Evolutionary conservation across 768 basidiomycete genomes (phyloP), one percentile per base, ranked within the genome.

Genomic region (Sarcomyxa edulis): DNA sequence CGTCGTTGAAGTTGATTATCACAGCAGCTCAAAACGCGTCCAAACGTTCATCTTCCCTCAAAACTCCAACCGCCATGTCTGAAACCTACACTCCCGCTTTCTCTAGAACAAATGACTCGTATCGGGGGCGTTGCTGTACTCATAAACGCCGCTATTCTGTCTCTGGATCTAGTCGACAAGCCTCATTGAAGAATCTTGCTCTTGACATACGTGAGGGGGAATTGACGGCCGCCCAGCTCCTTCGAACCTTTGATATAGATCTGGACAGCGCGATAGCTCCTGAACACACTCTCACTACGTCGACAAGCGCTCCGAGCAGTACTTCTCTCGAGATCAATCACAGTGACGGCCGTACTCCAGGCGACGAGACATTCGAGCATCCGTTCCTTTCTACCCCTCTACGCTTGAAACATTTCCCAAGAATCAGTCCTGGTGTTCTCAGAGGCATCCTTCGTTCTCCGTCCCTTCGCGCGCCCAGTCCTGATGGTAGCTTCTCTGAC

Each of bases 381-480:
- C 43, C 49, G 1, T 54, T 48, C 37, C 45, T 54, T 27, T 52
- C 53, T 12, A 54, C 53, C 9, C 53, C 53, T 12, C 25, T 54
- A 35, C 48, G 53, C 18, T 34, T 46, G 14, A 52, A 50, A 27
- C 45, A 54, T 25, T 54, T 52, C 37, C 45, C 53, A n/a, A 46
- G 35, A 27, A 41, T 52, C 15, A 50, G 46, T 33, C 53, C 50
- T 5, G 43, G 39, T 7, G 48, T 44, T 30, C 37, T 54, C 6
- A 48, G 50, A 9, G 45, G 15, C 1, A 33, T 54, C 14, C 29
- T 54, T 26, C 48, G 48, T 26, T 52, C 50, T 15, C 53, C 53
- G 11, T 49, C 53, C 10, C 14, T 52, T 25, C 48, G 48, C 18
- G 40, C 33, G n/a, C 26, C 30, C 33, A 50, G 37, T 18, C 33